phyloP scores from a whole-genome alignment of 75 land plant species.

The Picea glauca region DNA sequence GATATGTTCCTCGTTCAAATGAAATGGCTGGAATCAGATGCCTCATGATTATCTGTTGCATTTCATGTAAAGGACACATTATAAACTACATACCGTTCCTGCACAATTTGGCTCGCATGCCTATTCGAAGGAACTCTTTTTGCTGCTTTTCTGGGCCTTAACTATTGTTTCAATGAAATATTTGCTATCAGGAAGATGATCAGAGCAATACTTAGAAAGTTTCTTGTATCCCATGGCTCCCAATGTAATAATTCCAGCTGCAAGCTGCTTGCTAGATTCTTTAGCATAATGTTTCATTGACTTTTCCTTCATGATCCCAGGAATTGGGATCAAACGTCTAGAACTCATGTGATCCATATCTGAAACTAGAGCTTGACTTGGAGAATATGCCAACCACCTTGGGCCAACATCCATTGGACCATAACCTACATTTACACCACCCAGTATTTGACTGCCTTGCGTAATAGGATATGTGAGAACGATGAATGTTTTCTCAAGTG shows the following conservation, averaged over 20 bases:
- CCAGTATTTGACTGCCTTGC: slow-evolving; percentile 36
- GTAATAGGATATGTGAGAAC: slow-evolving; percentile 84
- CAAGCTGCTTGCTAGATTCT: slow-evolving; percentile 87
- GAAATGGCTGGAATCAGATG: background rate
- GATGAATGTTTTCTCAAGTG: slow-evolving; percentile 75
- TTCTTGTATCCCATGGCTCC: slow-evolving; percentile 89
- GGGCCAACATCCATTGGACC: slow-evolving; percentile 94
- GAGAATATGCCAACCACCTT: slow-evolving; percentile 93
- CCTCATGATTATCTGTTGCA: background rate
- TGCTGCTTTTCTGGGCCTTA: slow-evolving; percentile 30
- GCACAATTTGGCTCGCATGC: slow-evolving; percentile 64
- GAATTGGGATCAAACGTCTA: slow-evolving; percentile 58
- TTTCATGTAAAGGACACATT: background rate
- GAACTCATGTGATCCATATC: slow-evolving; percentile 78
- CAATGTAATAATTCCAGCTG: slow-evolving; percentile 71
- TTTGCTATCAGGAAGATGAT: slow-evolving; percentile 65
- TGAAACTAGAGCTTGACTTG: slow-evolving; percentile 47
- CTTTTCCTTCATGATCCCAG: slow-evolving; percentile 58
- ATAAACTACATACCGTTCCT: slow-evolving; percentile 51
- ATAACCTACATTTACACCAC: slow-evolving; percentile 57
- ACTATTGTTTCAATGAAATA: slow-evolving; percentile 26
- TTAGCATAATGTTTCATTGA: slow-evolving; percentile 73
- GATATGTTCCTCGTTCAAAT: background rate
- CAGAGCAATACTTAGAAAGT: slow-evolving; percentile 72
- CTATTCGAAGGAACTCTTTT: slow-evolving; percentile 21